Evolutionary conservation across 768 basidiomycete genomes (phyloP), one percentile per base, ranked within the genome.

Genomic region (Naganishia vaughanmartiniae): DNA sequence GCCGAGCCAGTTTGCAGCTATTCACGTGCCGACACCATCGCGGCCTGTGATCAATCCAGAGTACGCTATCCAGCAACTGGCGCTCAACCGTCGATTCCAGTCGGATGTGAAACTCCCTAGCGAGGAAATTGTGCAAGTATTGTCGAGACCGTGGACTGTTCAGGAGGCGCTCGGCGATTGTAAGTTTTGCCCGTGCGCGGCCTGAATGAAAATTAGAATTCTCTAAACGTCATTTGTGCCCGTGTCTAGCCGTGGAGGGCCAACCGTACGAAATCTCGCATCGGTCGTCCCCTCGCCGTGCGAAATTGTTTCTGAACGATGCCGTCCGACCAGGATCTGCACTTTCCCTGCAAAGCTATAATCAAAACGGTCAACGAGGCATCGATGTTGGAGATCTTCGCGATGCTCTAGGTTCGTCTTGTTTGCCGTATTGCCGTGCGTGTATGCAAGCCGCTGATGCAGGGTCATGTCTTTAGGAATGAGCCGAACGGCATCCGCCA

Each of bases 371-470:
- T 15, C 28, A 54, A 33, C 86, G 89, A 70, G 89, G 89, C 0
- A 88, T 95, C 19, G 93, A 93, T 28, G 92, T 95, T 28, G 88
- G 87, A 0, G 92, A 94, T 77, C 84, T 96, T 36, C 85, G 92
- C 66, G 92, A 93, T 74, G 93, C 93, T 4, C 83, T 96, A 24
- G 78, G 77, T 76, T 54, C 69, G 73, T 69, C 12, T 36, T 11
- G 54, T 65, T 31, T 19, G 2, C 19, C 58, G 11, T 36, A n/a
- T n/a, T n/a, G 69, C 11, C n/a, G 53, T 24, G 4, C 45, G 26
- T 15, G 11, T 14, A 21, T 34, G 58, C 42, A 33, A 31, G 15
- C 4, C 4, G 34, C 42, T 63, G 10, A 63, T 15, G 24, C 39
- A 11, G 6, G 17, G 10, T 21, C 1, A 26, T 26, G 11, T 24